Conservation (phyloP, 1,139 yeast species). For the Chernovozyma sophiae-reginae region DNA sequence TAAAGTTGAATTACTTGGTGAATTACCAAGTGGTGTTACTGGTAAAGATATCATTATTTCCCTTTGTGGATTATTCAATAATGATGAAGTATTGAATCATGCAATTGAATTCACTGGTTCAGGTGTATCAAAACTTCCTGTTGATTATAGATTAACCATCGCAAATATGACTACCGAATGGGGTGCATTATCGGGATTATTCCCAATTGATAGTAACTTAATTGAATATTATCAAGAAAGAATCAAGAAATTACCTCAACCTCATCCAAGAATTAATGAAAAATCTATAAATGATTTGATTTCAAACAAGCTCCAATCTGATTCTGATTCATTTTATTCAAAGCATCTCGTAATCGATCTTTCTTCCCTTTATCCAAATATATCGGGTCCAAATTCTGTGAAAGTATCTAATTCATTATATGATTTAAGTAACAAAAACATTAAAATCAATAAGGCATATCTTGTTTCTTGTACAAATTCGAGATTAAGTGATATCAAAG, state of each 20-base stretch:
- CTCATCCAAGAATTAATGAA: constrained; percentile 81
- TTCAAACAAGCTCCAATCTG: constrained; percentile 50
- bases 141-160: constrained; percentile 90
- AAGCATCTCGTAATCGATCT: constrained; percentile 82
- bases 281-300: constrained; percentile 50
- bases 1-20: constrained; percentile 79
- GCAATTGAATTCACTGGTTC: constrained; percentile 96
- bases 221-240: constrained; percentile 75
- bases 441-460: constrained; percentile 88
- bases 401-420: constrained; percentile 78
- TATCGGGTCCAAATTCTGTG: constrained; percentile 97
- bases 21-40: constrained; percentile 79
- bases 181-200: constrained; percentile 97
- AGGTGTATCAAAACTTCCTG: constrained; percentile 66
- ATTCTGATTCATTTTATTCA: constrained; percentile 78
- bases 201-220: constrained; percentile 84
- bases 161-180: constrained; percentile 99
- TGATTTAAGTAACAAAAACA: constrained; percentile 66
- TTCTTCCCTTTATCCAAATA: constrained; percentile 79
- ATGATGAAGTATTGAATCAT: constrained; percentile 94
- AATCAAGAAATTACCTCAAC: constrained; percentile 60
- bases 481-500: constrained; percentile 84
- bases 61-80: constrained; percentile 89
- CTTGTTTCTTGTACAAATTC: constrained; percentile 98
- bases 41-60: constrained; percentile 98